Evolutionary conservation across 2,329 filamentous ascomycete genomes (phyloP), one percentile per base, ranked within the genome.

Genomic region (Fusarium solani-melongenae): DNA sequence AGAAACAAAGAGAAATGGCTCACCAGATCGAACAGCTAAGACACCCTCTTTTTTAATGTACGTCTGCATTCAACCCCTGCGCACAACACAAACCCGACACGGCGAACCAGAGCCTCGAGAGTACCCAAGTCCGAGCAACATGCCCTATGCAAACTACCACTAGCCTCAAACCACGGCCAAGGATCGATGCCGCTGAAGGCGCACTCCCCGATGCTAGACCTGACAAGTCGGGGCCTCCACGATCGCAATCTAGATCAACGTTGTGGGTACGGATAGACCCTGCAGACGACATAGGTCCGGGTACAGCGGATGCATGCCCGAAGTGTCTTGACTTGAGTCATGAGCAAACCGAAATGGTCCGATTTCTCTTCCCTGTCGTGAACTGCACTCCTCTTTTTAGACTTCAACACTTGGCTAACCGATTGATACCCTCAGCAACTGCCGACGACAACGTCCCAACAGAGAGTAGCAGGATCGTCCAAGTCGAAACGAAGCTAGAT

Each of bases 261-360:
- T 9, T 56, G 55, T 57, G 55, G 55, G 55, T 57, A 57, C 34
- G 55, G 55, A 57, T 57, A 57, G 55, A 57, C 29, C 55, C 55
- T 20, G 55, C 17, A 27, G 31, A 56, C 8, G 31, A 36, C 15
- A 57, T 38, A 38, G 22, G 55, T 20, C 20, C 55, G 55, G 33
- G 33, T 38, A n/a, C 33, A 39, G 33, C 10, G 33, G 22, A 20
- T 53, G 46, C 17, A 20, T 39, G 53, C 33, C 53, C 49, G 27
- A n/a, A 3, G 14, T 20, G 51, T 55, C 31, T 34, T 34, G 51
- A 27, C 31, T 56, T 3, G 51, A 56, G 51, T 56, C 51, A 56
- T 56, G 20, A 36, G 2, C 14, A 17, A 17, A n/a, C 15, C 11
- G 27, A 36, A 17, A 17, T 56, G 51, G 14, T n/a, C 51, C 51